Evolutionary conservation across 805 yeast genomes (phyloP).

Genomic region (Lipomyces anomalus): DNA sequence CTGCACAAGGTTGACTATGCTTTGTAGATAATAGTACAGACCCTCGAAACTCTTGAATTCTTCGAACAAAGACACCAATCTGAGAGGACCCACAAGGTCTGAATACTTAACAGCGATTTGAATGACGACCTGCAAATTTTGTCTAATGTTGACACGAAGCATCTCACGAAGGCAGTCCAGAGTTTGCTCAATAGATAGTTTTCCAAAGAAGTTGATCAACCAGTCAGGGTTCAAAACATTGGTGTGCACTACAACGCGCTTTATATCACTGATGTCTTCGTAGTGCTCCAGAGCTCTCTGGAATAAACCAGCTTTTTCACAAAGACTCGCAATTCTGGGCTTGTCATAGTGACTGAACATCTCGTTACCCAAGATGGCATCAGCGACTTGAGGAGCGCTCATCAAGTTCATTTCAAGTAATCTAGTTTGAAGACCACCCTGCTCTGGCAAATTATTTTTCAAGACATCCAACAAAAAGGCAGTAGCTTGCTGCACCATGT

Average conservation of each 20-base stretch:
- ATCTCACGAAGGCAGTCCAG: slow-evolving; percentile 81
- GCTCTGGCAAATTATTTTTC: slow-evolving; percentile 87
- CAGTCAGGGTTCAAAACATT: slow-evolving; percentile 82
- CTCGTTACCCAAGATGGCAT: slow-evolving; percentile 91
- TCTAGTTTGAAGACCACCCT: slow-evolving; percentile 93
- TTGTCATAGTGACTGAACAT: slow-evolving; percentile 95
- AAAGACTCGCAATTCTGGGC: slow-evolving; percentile 81
- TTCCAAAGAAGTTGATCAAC: slow-evolving; percentile 89
- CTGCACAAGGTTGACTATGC: slow-evolving; percentile 87
- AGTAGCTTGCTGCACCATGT: slow-evolving; percentile 94
- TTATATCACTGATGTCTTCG: slow-evolving; percentile 90
- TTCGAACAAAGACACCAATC: slow-evolving; percentile 85
- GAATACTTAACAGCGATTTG: slow-evolving; percentile 97
- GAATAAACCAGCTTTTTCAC: slow-evolving; percentile 93
- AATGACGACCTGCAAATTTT: slow-evolving; percentile 84
- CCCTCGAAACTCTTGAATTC: slow-evolving; percentile 92
- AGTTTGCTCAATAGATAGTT: slow-evolving; percentile 89
- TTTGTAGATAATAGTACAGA: slow-evolving; percentile 84
- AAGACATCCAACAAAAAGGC: slow-evolving; percentile 93
- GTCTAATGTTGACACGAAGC: slow-evolving; percentile 71
- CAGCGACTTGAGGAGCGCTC: slow-evolving; percentile 99
- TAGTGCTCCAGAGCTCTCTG: slow-evolving; percentile 96
- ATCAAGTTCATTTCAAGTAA: slow-evolving; percentile 84
- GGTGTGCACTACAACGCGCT: slow-evolving; percentile 88
- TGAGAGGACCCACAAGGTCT: slow-evolving; percentile 81